Percentiles rank a stretch among this genome's conserved stretches.
Evolutionary conservation across 306 rosid genomes (phyloP).

Genomic region (Fragaria ananassa): DNA sequence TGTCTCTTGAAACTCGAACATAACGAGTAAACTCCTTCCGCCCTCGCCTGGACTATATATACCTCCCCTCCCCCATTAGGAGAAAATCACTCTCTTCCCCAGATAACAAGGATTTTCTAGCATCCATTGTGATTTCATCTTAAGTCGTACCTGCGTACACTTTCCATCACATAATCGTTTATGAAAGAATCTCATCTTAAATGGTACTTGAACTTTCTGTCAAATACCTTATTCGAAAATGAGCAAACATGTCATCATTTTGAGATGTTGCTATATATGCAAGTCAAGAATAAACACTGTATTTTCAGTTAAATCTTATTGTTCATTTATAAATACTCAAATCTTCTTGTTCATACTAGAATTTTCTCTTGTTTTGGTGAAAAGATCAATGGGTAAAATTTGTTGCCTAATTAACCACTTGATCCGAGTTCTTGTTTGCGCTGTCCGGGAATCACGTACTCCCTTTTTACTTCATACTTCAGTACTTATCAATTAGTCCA

Average conservation of each 20-base stretch:
- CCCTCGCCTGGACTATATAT: too few relatives aligned
- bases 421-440: not conserved
- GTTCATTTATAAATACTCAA: too few relatives aligned
- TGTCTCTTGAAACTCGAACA: not conserved
- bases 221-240: not conserved
- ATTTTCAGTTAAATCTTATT: too few relatives aligned
- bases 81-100: too few relatives aligned
- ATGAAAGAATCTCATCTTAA: too few relatives aligned
- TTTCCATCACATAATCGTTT: too few relatives aligned
- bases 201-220: too few relatives aligned
- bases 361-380: not conserved
- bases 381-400: not conserved
- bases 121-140: too few relatives aligned
- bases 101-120: too few relatives aligned
- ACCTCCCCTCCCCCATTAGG: too few relatives aligned
- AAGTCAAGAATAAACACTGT: not conserved
- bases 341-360: not conserved
- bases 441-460: not conserved
- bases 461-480: not conserved
- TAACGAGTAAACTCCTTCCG: not conserved
- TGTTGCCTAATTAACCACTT: not conserved
- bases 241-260: not conserved
- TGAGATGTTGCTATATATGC: not conserved
- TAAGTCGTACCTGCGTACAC: too few relatives aligned
- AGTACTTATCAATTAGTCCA: not conserved